Conservation (phyloP, 2,329 filamentous ascomycete genomes). For the Talaromyces amestolkiae region DNA sequence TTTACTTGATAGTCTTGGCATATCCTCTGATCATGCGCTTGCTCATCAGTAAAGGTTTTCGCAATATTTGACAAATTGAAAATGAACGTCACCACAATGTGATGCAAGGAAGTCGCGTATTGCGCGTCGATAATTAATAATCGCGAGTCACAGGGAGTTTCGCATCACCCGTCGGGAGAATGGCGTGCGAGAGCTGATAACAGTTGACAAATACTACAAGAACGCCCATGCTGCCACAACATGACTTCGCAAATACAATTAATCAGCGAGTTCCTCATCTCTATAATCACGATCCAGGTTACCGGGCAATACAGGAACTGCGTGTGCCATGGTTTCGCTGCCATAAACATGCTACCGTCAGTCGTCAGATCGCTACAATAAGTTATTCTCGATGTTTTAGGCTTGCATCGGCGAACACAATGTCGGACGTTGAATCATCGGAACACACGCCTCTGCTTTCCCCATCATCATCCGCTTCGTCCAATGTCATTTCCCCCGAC, state of each 20-base stretch:
- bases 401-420: background rate
- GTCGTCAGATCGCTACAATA: background rate
- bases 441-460: conserved; percentile 14
- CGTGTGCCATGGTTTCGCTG: background rate
- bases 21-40: too few relatives aligned
- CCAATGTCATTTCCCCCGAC: conserved; percentile 18
- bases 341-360: background rate
- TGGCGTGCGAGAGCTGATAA: conserved; percentile 15
- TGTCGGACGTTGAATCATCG: conserved; percentile 9
- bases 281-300: background rate
- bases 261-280: background rate
- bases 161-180: conserved; percentile 16
- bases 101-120: background rate
- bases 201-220: background rate
- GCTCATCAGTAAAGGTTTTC: background rate
- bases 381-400: background rate
- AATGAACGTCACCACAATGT: background rate
- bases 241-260: background rate
- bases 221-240: background rate
- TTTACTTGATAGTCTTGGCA: background rate
- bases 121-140: background rate
- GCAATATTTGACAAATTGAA: background rate
- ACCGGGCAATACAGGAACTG: background rate
- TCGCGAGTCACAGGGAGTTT: conserved; percentile 2
- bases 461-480: background rate